A percentile compares a stretch with the other conserved stretches of the same genome.
Conservation (phyloP, 2,329 filamentous ascomycete genomes). For the Iodosphaeria phyllophila region DNA sequence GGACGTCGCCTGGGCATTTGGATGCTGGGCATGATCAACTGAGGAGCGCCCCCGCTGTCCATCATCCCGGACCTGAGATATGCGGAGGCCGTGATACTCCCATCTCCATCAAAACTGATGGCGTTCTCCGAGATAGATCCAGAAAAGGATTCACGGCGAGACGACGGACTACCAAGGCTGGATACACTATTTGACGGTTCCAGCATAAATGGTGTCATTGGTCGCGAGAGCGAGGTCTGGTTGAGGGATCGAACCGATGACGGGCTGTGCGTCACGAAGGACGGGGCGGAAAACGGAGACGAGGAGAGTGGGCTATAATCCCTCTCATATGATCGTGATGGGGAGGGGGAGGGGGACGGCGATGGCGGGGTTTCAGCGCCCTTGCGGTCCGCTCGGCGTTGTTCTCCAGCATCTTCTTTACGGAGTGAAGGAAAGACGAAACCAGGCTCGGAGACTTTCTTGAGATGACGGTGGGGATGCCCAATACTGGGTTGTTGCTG, state of each 20-base stretch:
- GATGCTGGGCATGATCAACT: constrained; percentile 96
- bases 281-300: constrained; percentile 13
- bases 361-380: constrained; percentile 6
- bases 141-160: constrained; percentile 30
- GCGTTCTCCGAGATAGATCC: constrained; percentile 27
- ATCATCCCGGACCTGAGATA: too few species aligned
- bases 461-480: constrained; percentile 14
- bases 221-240: constrained; percentile 18
- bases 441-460: constrained; percentile 9
- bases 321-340: constrained; percentile 4
- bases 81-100: constrained; percentile 18
- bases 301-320: constrained; percentile 6
- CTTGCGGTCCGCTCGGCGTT: too few species aligned
- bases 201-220: constrained; percentile 25
- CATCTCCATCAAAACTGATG: constrained; percentile 28
- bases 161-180: constrained; percentile 27
- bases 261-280: constrained; percentile 14
- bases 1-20: constrained; percentile 75
- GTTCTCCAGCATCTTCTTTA: constrained; percentile 9
- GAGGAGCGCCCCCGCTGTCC: constrained; percentile 38
- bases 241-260: constrained; percentile 10
- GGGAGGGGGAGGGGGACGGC: constrained; percentile 3
- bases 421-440: constrained; percentile 3
- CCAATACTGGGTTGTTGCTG: constrained; percentile 11
- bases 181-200: constrained; percentile 21